Evolutionary conservation across 2,329 filamentous ascomycete genomes (phyloP), one percentile per base, ranked within the genome.

Genomic region (Rutstroemia sp.): DNA sequence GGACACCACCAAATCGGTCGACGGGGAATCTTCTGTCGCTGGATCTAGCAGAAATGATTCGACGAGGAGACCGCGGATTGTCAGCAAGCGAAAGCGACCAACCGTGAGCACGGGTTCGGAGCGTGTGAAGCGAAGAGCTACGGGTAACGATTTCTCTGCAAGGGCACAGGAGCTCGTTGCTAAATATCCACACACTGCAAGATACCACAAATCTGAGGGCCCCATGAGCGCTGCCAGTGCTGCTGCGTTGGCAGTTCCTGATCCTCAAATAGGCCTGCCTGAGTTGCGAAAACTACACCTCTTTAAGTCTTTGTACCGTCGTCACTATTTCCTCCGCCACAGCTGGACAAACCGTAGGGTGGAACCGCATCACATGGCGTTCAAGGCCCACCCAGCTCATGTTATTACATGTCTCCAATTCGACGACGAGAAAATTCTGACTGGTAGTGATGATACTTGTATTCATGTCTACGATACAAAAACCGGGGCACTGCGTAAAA

Each of bases 391-490:
- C 68, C 90, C 94, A 58, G 85, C 90, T 37, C 92, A 97, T 73
- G 94, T 99, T 59, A 95, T 99, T 52, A 99, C 94, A 16, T 99
- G 94, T 69, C 79, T 99, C 54, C 92, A 99, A 70, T 99, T 99
- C 66, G 94, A 99, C 68, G 89, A 92, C 49, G 92, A 99, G 76
- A 97, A 97, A 73, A 96, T 99, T 63, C 81, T 99, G 63, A 99
- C 94, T 1, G 94, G 94, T 25, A 97, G 92, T 68, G 94, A 99
- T 69, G 94, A 99, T 69, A 96, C 92, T 4, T 86, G 96, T 60
- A 99, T 99, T 66, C 92, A 99, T 66, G 91, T 99, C 34, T 99
- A 97, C 71, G 92, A 97, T 68, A 97, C 94, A 12, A 95, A 94
- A 73, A 96, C 92, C 0, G 94, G 94, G 57, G 87, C 87, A 61